Conservation (phyloP, 768 basidiomycete species). For the Panaeolus papilionaceus region DNA sequence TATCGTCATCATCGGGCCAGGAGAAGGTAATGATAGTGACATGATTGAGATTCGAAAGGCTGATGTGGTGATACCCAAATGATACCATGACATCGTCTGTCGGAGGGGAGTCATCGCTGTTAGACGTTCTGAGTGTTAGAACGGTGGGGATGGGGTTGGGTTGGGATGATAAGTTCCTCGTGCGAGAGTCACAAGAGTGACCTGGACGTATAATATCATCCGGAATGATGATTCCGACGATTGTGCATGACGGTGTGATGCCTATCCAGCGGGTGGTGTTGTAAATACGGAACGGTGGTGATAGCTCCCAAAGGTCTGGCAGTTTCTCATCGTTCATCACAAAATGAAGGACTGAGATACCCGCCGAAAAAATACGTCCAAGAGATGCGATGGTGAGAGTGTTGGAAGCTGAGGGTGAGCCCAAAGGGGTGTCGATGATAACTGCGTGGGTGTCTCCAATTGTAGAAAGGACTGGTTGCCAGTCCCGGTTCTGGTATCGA, state of each 20-base stretch:
- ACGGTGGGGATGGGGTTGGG: background rate
- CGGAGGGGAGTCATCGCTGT: background rate
- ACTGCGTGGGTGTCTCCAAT: background rate
- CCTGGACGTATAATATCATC: background rate
- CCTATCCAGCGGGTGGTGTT: background rate
- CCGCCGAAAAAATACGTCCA: background rate
- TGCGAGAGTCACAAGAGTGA: no score
- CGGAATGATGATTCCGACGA: background rate
- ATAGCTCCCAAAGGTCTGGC: background rate
- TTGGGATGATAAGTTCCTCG: background rate
- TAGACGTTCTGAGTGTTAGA: background rate
- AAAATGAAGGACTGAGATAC: background rate
- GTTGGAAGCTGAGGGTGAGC: no score
- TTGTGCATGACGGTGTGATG: background rate
- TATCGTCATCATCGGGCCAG: background rate
- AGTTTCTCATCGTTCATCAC: background rate
- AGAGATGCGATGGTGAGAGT: no score
- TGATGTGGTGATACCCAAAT: background rate
- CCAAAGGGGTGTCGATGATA: background rate
- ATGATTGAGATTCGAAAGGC: background rate
- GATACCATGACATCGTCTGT: background rate
- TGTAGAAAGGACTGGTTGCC: background rate
- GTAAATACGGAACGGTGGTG: background rate
- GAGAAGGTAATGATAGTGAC: background rate
- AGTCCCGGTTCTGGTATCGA: no score